Percentiles rank a stretch among this genome's conserved stretches.
phyloP scores from a whole-genome alignment of 208 protist species.

The Polymyxa betae region DNA sequence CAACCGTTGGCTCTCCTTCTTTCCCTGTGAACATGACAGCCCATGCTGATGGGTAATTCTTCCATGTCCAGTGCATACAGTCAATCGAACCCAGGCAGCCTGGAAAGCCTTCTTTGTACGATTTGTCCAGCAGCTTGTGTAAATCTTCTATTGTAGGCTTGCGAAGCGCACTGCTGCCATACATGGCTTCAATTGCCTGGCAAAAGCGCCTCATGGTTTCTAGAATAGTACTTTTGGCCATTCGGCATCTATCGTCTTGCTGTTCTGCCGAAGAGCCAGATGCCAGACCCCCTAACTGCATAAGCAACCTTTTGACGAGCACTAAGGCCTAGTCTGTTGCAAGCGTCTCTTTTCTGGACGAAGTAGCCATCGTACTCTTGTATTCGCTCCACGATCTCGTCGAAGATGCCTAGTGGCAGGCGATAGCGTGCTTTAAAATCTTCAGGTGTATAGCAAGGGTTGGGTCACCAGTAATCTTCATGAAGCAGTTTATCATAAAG shows the following conservation, averaged over 20 bases:
- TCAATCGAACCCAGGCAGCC: neutral
- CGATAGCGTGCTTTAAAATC: neutral
- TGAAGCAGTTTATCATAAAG: neutral
- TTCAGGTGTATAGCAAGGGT: neutral
- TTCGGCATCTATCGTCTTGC: neutral
- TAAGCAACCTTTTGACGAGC: neutral
- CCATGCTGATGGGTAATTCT: neutral
- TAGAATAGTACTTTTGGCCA: neutral
- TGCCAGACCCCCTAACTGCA: neutral
- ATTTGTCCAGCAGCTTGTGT: neutral
- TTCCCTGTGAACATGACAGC: neutral
- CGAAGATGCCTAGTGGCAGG: neutral
- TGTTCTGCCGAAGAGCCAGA: neutral
- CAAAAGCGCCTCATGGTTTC: neutral
- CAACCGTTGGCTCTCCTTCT: neutral
- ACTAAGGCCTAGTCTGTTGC: neutral
- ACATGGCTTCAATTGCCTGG: neutral
- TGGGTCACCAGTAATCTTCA: slow-evolving; percentile 38
- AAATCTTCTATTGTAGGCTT: neutral
- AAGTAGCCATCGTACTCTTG: too few relatives aligned
- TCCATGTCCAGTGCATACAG: slow-evolving; percentile 40
- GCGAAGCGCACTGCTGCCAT: neutral
- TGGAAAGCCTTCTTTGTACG: neutral
- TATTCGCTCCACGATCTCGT: neutral
- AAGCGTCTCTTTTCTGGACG: neutral